Percentiles rank a stretch among this genome's conserved stretches.
phyloP scores from a whole-genome alignment of 2,329 filamentous ascomycete genomes.

The Penicillium sp. region DNA sequence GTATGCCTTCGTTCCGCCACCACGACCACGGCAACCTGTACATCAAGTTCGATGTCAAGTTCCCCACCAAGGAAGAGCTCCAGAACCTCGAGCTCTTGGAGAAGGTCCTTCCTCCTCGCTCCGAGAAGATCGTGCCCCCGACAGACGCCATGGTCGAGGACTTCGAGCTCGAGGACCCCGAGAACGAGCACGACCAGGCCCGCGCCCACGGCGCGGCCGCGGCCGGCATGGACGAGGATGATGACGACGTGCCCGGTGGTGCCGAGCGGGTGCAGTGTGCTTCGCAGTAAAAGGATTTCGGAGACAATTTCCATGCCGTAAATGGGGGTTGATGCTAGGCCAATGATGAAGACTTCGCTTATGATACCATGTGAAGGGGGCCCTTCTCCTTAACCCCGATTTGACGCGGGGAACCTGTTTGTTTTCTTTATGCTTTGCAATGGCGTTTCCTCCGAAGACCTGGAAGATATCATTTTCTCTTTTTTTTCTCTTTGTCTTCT shows the following conservation, averaged over 20 bases:
- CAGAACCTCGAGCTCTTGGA: slow-evolving; percentile 76
- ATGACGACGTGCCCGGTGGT: slow-evolving; percentile 52
- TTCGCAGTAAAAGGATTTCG: slow-evolving; percentile 44
- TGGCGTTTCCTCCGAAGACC: slow-evolving; percentile 36
- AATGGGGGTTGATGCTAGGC: slow-evolving; percentile 22
- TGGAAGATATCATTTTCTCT: slow-evolving; percentile 28
- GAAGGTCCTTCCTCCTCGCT: slow-evolving; percentile 73
- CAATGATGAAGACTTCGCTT: slow-evolving; percentile 34
- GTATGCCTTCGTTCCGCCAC: slow-evolving; percentile 94
- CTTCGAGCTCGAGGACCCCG: slow-evolving; percentile 80
- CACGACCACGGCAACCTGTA: slow-evolving; percentile 96
- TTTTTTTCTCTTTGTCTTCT: slow-evolving; percentile 12
- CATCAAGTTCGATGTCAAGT: slow-evolving; percentile 96
- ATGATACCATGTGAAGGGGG: slow-evolving; percentile 35
- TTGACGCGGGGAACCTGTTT: slow-evolving; percentile 21
- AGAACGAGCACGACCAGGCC: slow-evolving; percentile 61
- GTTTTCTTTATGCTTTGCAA: slow-evolving; percentile 31
- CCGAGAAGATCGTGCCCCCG: slow-evolving; percentile 65
- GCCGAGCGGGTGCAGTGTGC: slow-evolving; percentile 53
- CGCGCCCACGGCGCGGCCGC: slow-evolving; percentile 65
- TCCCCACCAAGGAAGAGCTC: slow-evolving; percentile 72
- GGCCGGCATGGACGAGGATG: slow-evolving; percentile 66
- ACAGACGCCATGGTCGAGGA: slow-evolving; percentile 87
- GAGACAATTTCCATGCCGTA: slow-evolving; percentile 6
- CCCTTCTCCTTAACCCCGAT: slow-evolving; percentile 19